Base-by-base conservation (phyloP, 129 eudicot genomes). In the Artemisia argyi region DNA sequence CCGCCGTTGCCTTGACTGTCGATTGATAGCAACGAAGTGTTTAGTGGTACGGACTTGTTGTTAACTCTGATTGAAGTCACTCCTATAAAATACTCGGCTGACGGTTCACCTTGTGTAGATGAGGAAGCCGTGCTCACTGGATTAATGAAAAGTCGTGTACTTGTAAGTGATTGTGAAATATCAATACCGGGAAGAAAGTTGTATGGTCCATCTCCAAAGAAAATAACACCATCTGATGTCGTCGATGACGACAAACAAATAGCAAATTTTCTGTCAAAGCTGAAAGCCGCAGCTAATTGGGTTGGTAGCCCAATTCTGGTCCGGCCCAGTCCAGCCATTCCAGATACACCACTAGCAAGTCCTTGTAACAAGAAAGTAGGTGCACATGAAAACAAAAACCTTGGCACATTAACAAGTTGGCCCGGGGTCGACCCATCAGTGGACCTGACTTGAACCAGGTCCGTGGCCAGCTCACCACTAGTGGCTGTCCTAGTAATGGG, bases 121-220 rank as follows among this genome's bases (percentile, higher is more conserved):
- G 74, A 9, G 0, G 28, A 24, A 9, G 89, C 84, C 0, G 89
- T 84, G 73, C 85, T 82, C 4, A 76, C 81, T 0, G 86, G 92
- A 76, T 86, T 84, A 1, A 75, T 62, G 61, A 75, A 70, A 11
- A 86, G 58, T 7, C 86, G 83, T 5, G 90, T 86, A 49, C 42
- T 80, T 1, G 9, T 11, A 0, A 86, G 82, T 1, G 74, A 57
- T 22, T 62, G 65, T 3, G 87, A 81, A 14, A 51, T 80, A 5
- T 80, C 88, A 7, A 79, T 50, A 46, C 50, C 42, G 1, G 81
- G 87, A 57, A 85, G 85, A 19, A 89, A 72, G 9, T 20, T 61
- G 65, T 86, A 86, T 1, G 89, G 89, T 5, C 87, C 81, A 18
- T 83, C 88, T 0, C 96, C 92, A 47, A 89, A 84, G 42, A 85